These are phyloP conservation scores for Leccinellum luteum DNA, from an alignment of 768 basidiomycete species.

Conservation along the genomic window DNA sequence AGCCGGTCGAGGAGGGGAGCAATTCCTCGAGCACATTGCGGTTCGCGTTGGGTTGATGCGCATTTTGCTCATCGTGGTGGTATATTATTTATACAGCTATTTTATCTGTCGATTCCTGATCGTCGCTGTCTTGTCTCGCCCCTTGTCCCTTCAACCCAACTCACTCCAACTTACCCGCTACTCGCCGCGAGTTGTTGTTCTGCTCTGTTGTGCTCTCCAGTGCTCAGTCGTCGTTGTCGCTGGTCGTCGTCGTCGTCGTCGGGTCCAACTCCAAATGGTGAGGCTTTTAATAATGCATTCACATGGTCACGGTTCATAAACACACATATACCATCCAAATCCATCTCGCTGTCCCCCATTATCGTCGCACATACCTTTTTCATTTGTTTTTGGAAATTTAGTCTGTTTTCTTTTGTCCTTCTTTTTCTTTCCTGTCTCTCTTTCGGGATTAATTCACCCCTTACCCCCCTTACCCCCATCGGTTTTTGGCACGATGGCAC, in stretches of 20 bases:
- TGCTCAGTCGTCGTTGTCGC: not conserved
- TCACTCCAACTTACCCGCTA: not conserved
- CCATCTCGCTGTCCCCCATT: not conserved
- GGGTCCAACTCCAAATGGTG: not conserved
- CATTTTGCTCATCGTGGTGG: not conserved
- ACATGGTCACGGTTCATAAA: not conserved
- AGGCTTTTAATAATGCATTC: not conserved
- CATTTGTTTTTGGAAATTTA: not conserved
- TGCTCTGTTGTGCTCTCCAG: not conserved
- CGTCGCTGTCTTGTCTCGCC: not conserved
- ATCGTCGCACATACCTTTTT: not conserved
- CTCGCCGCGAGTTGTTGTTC: not conserved
- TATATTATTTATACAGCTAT: constrained; percentile 27
- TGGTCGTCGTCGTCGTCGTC: not conserved
- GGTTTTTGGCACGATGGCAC: not conserved
- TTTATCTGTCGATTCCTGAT: constrained; percentile 14
- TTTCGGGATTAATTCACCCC: not conserved
- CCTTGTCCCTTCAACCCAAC: not conserved
- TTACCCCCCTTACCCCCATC: not conserved
- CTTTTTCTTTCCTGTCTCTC: not conserved
- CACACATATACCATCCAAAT: not conserved
- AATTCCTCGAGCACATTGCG: constrained; percentile 29
- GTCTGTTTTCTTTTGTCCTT: not conserved
- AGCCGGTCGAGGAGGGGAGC: constrained; percentile 22
- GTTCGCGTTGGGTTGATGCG: constrained; percentile 29